Conservation (phyloP, 202 grass and related monocot species). For the Zoysia matrella region DNA sequence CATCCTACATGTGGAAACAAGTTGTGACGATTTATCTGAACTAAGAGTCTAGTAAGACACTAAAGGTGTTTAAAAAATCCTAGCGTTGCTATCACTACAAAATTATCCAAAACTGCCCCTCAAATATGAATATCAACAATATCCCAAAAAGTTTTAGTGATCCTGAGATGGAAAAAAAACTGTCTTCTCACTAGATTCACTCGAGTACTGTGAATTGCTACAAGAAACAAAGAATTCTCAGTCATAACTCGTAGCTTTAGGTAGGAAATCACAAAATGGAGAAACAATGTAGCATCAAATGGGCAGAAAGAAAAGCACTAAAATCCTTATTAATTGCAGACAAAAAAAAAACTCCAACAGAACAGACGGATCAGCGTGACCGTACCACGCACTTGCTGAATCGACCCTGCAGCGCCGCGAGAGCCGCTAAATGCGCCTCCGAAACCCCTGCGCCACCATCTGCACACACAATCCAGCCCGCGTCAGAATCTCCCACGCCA, state of each 20-base stretch:
- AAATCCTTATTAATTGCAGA: not conserved
- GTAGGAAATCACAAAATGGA: not conserved
- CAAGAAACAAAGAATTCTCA: not conserved
- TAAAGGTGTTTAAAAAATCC: not conserved
- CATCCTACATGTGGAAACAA: constrained; percentile 58
- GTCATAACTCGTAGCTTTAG: not conserved
- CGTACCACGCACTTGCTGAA: constrained; percentile 95
- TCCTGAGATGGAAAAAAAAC: not conserved
- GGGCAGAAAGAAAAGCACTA: not conserved
- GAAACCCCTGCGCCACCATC: constrained; percentile 65
- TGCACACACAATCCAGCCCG: constrained; percentile 20
- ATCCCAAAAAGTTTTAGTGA: not conserved
- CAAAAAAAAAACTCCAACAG: not conserved
- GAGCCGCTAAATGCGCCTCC: constrained; percentile 57
- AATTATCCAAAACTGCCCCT: not conserved
- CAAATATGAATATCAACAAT: not conserved
- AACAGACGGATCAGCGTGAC: not conserved
- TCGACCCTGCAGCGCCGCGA: constrained; percentile 58
- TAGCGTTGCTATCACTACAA: not conserved
- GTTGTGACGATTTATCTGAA: not conserved
- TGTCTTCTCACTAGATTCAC: not conserved
- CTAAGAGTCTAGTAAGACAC: not conserved
- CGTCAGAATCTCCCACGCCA: constrained; percentile 40
- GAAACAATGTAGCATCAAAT: not conserved
- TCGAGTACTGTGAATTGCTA: not conserved